Percentiles rank a stretch among this genome's conserved stretches.
Evolutionary conservation across 768 basidiomycete species (phyloP).

Genomic region (Terana coerulea): DNA sequence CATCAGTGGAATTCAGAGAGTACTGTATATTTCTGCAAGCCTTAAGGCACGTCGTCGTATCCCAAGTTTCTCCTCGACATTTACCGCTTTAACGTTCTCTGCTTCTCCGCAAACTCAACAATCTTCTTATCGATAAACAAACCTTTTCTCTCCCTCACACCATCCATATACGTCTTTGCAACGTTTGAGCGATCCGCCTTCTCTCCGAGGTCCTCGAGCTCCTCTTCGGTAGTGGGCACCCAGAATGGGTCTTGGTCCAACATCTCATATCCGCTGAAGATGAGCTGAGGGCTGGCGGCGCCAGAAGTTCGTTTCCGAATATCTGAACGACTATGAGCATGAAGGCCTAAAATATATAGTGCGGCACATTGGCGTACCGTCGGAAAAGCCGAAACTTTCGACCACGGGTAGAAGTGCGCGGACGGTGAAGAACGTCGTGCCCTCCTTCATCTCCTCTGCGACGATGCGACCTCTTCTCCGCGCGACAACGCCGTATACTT

Average conservation of each 20-base stretch:
- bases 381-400: constrained; percentile 96
- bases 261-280: constrained; percentile 94
- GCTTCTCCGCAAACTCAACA: constrained; percentile 95
- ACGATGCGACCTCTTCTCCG: constrained; percentile 88
- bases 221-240: constrained; percentile 97
- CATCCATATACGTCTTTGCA: constrained; percentile 92
- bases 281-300: constrained; percentile 94
- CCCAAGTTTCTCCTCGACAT: too few relatives aligned
- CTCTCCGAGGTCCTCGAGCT: constrained; percentile 94
- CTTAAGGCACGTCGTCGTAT: too few relatives aligned
- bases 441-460: constrained; percentile 98
- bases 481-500: constrained; percentile 94
- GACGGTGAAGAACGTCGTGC: constrained; percentile 91
- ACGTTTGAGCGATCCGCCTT: constrained; percentile 92
- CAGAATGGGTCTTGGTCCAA: constrained; percentile 95
- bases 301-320: constrained; percentile 96
- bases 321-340: constrained; percentile 45
- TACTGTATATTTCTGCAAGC: too few relatives aligned
- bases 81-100: constrained; percentile 71
- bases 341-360: too few relatives aligned
- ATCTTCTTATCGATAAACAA: constrained; percentile 95
- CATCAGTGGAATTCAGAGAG: too few relatives aligned
- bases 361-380: constrained; percentile 62
- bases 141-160: constrained; percentile 87
- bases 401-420: constrained; percentile 90